Conservation (phyloP, 2,329 filamentous ascomycete genomes). For the Acrocalymma vagum region DNA sequence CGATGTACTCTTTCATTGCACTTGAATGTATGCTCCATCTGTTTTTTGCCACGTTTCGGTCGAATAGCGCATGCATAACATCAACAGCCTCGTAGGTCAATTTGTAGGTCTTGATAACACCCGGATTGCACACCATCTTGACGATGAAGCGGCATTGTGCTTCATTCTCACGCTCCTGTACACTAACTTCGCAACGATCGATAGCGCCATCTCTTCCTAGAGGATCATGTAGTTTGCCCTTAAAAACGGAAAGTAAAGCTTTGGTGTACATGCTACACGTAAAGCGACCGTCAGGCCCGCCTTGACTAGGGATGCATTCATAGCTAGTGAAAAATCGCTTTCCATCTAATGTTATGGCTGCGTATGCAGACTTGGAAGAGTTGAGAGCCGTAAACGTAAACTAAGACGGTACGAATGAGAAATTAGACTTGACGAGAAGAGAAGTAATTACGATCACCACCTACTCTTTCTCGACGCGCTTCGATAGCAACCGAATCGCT, state of each 20-base stretch:
- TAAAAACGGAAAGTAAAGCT: constrained; percentile 75
- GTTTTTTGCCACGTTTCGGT: constrained; percentile 70
- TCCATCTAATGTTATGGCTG: constrained; percentile 73
- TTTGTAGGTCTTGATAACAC: constrained; percentile 79
- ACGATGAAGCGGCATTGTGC: constrained; percentile 76
- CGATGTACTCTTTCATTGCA: constrained; percentile 77
- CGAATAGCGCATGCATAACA: constrained; percentile 81
- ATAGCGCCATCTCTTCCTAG: constrained; percentile 74
- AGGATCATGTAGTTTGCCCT: constrained; percentile 69
- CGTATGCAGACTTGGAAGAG: constrained; percentile 81
- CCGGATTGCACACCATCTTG: constrained; percentile 78
- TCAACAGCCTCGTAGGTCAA: constrained; percentile 77
- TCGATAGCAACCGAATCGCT: constrained; percentile 81
- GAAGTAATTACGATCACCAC: constrained; percentile 20
- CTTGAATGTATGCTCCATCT: constrained; percentile 77
- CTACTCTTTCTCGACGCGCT: constrained; percentile 72
- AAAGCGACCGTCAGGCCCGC: constrained; percentile 61
- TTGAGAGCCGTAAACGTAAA: constrained; percentile 79
- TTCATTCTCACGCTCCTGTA: constrained; percentile 75
- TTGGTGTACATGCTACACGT: constrained; percentile 79
- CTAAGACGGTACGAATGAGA: constrained; percentile 45
- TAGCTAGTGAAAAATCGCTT: constrained; percentile 78
- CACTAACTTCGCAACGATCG: constrained; percentile 76
- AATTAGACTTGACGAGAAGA: constrained; percentile 16
- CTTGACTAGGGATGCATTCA: constrained; percentile 61